Evolutionary conservation across 192 early-diverging fungal species (phyloP).

Genomic region (Martensiomyces pterosporus): DNA sequence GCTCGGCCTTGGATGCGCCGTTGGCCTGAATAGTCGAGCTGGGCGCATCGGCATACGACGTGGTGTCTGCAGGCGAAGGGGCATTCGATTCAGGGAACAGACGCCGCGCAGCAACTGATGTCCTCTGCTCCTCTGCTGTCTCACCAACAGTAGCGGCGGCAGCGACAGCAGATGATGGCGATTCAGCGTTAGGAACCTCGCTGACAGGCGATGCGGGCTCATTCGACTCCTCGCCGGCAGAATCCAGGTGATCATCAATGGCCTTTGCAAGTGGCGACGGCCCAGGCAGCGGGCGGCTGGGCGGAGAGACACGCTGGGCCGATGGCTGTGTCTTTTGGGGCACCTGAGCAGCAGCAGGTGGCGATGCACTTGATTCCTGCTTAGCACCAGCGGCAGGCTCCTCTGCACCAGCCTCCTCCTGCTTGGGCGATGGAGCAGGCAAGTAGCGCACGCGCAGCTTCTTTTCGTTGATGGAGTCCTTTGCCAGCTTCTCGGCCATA

Average conservation of each 20-base stretch:
- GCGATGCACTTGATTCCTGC: constrained; percentile 15
- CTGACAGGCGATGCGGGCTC: constrained; percentile 11
- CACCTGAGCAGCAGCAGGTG: constrained; percentile 10
- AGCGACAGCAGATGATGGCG: constrained; percentile 6
- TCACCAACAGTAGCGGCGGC: constrained; percentile 7
- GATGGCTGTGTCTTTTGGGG: neutral
- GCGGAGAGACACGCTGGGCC: constrained; percentile 5
- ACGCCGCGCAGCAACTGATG: constrained; percentile 5
- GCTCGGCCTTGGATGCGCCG: constrained; percentile 28
- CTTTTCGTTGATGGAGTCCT: constrained; percentile 60
- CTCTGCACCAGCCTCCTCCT: constrained; percentile 4
- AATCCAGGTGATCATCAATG: constrained; percentile 7
- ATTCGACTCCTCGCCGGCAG: constrained; percentile 3
- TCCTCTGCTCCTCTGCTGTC: no score
- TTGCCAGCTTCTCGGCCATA: constrained; percentile 58
- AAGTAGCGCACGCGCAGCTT: constrained; percentile 63
- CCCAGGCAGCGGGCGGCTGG: constrained; percentile 18
- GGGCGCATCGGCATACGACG: constrained; percentile 3
- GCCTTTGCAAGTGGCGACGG: constrained; percentile 29
- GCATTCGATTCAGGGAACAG: constrained; percentile 35
- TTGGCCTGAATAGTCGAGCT: constrained; percentile 6
- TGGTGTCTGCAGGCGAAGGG: constrained; percentile 12
- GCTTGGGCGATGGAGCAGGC: constrained; percentile 35
- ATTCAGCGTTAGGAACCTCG: neutral
- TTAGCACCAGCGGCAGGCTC: constrained; percentile 14